phyloP scores from a whole-genome alignment of 257 asterid genomes.

The Solanum ossicruentum region DNA sequence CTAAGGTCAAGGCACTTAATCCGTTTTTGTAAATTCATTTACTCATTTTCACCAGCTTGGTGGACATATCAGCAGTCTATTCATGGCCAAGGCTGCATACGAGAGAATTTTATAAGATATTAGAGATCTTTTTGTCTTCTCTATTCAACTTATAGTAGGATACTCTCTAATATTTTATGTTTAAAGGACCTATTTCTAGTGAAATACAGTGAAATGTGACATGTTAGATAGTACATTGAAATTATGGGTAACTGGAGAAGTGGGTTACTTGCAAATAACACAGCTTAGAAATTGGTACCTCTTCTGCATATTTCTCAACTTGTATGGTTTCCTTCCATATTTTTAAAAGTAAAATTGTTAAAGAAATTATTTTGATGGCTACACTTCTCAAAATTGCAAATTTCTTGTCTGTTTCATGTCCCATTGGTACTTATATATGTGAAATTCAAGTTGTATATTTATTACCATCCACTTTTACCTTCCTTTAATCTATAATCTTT shows the following conservation, averaged over 20 bases:
- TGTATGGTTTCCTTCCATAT: neutral
- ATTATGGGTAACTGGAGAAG: neutral
- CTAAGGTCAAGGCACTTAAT: neutral
- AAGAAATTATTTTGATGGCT: neutral
- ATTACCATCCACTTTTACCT: neutral
- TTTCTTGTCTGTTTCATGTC: neutral
- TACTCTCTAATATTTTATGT: neutral
- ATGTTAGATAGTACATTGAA: neutral
- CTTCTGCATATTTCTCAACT: neutral
- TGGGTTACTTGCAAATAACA: neutral
- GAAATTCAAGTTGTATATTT: neutral
- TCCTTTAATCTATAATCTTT: neutral
- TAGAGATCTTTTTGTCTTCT: neutral
- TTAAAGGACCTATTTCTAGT: neutral
- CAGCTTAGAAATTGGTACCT: neutral
- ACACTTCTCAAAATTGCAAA: neutral
- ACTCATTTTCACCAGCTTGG: neutral
- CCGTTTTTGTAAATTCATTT: neutral
- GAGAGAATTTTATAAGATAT: neutral
- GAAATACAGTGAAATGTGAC: neutral
- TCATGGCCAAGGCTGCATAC: neutral
- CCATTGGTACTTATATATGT: neutral
- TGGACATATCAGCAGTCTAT: neutral
- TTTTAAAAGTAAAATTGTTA: neutral
- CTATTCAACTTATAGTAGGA: neutral